phyloP scores from a whole-genome alignment of 768 basidiomycete genomes.

The Collybiopsis luxurians region DNA sequence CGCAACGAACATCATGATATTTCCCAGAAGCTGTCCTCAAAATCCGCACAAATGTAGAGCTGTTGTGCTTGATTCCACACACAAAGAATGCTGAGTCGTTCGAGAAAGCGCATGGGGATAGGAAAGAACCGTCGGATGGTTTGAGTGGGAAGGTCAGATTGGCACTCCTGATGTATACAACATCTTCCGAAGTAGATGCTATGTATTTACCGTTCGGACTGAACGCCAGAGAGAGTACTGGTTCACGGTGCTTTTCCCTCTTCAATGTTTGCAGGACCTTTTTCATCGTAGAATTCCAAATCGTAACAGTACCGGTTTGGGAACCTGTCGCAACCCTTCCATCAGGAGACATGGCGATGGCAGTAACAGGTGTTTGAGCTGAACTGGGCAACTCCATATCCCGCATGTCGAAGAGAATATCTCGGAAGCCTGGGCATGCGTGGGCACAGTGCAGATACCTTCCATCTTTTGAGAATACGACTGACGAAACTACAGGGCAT shows the following conservation, averaged over 20 bases:
- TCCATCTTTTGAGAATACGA: background rate
- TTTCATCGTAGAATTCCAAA: conserved; percentile 4
- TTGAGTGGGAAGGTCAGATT: background rate
- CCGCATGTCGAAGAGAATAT: background rate
- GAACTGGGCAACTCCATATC: background rate
- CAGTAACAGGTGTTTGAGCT: conserved; percentile 1
- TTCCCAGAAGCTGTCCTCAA: background rate
- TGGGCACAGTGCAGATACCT: background rate
- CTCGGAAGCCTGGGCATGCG: background rate
- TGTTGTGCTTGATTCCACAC: background rate
- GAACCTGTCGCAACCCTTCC: conserved; percentile 5
- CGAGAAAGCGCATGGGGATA: background rate
- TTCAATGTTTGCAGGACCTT: background rate
- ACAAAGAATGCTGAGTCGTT: background rate
- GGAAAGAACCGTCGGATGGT: background rate
- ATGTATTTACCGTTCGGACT: background rate
- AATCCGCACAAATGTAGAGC: background rate
- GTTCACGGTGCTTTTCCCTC: background rate
- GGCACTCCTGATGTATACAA: background rate
- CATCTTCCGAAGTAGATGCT: background rate
- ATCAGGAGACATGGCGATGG: background rate
- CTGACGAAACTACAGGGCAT: background rate
- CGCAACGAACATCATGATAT: background rate
- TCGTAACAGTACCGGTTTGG: background rate
- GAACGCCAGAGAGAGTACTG: background rate